Evolutionary conservation across 2,329 filamentous ascomycete genomes (phyloP).

Genomic region (Claviceps monticola): DNA sequence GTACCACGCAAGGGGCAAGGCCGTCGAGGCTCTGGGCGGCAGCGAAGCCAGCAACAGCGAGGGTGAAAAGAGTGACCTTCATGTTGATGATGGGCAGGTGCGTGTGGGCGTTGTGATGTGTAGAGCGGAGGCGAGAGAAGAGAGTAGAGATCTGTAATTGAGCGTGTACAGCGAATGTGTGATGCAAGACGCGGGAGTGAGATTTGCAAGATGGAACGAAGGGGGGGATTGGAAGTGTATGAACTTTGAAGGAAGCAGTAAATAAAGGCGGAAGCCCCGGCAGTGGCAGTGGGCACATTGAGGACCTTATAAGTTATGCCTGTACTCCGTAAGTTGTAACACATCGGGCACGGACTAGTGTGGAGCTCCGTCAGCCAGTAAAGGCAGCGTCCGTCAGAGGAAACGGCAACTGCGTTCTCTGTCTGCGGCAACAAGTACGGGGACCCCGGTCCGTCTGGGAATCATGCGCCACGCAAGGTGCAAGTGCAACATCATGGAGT

Average conservation of each 20-base stretch:
- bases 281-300: not conserved
- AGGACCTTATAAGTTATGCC: not conserved
- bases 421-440: not conserved
- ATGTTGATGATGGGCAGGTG: slow-evolving; percentile 16
- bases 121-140: not conserved
- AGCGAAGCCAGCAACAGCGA: slow-evolving; percentile 21
- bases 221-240: not conserved
- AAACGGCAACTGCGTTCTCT: not conserved
- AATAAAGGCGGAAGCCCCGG: not conserved
- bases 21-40: slow-evolving; percentile 24
- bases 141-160: not conserved
- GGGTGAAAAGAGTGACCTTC: slow-evolving; percentile 24
- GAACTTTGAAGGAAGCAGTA: not conserved
- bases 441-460: not conserved
- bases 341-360: too few relatives aligned
- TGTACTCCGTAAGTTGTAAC: too few relatives aligned
- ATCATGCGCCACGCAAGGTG: not conserved
- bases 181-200: too few relatives aligned
- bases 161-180: not conserved
- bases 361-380: not conserved
- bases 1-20: slow-evolving; percentile 27
- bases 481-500: too few relatives aligned
- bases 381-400: not conserved
- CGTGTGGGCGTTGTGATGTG: not conserved
- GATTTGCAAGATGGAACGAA: not conserved